These are phyloP conservation scores for Aureobasidium sp. DNA, from an alignment of 2,329 filamentous ascomycete genomes.

Conservation along the genomic window DNA sequence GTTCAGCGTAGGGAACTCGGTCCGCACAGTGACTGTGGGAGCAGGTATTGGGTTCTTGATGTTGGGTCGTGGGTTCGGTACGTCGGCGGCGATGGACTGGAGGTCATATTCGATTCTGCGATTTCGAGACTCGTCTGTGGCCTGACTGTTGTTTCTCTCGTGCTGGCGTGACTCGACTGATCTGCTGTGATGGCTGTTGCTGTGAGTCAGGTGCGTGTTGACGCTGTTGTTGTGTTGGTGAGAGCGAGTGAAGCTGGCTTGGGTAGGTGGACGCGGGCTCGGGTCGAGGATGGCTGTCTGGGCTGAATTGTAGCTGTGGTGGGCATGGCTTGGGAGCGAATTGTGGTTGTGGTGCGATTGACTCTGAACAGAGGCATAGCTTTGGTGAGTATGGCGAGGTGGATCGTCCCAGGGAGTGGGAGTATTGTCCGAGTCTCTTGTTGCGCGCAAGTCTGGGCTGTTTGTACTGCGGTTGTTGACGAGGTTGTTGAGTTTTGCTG, in stretches of 20 bases:
- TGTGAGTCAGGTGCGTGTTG: background rate
- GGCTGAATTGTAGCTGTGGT: slow-evolving; percentile 1
- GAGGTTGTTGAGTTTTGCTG: slow-evolving; percentile 92
- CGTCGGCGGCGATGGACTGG: slow-evolving; percentile 85
- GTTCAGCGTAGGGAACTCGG: slow-evolving; percentile 91
- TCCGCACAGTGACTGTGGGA: slow-evolving; percentile 87
- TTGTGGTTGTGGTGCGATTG: background rate
- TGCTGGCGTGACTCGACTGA: slow-evolving; percentile 37
- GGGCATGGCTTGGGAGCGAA: background rate
- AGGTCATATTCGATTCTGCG: slow-evolving; percentile 90
- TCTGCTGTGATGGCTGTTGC: background rate
- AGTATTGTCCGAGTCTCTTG: slow-evolving; percentile 34
- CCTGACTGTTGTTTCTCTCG: slow-evolving; percentile 68
- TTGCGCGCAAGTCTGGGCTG: slow-evolving; percentile 20
- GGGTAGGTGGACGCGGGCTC: slow-evolving; percentile 2
- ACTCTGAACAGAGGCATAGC: background rate
- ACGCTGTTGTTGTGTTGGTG: slow-evolving; percentile 6
- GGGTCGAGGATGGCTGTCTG: slow-evolving; percentile 1
- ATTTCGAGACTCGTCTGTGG: slow-evolving; percentile 60
- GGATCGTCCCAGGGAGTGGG: slow-evolving; percentile 56
- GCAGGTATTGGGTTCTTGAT: slow-evolving; percentile 81
- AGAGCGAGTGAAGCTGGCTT: background rate
- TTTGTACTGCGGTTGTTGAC: slow-evolving; percentile 76
- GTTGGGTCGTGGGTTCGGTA: slow-evolving; percentile 61
- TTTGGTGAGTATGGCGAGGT: background rate